Conservation (phyloP, 176 grass and related monocot genomes). For the Aechmea fasciata region DNA sequence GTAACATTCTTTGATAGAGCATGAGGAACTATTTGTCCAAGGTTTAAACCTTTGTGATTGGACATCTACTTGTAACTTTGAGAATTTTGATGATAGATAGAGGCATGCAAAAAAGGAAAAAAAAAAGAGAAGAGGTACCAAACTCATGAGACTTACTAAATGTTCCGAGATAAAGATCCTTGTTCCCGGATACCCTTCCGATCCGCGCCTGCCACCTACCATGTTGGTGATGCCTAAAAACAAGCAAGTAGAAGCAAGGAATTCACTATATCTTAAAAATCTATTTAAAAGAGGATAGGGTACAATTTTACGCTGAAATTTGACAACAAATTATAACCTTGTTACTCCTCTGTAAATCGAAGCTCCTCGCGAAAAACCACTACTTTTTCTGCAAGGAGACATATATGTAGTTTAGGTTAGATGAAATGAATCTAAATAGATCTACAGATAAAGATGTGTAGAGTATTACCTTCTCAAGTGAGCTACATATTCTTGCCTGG, state of each 20-base stretch:
- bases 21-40: conserved; percentile 36
- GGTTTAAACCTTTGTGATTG: conserved; percentile 68
- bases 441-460: not conserved
- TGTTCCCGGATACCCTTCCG: conserved; percentile 78
- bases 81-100: conserved; percentile 11
- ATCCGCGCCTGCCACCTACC: conserved; percentile 78
- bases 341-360: conserved; percentile 75
- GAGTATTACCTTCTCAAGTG: conserved; percentile 54
- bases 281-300: not conserved
- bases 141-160: conserved; percentile 34
- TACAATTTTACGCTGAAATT: not conserved
- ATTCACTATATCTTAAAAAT: not conserved
- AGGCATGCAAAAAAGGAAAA: conserved; percentile 26
- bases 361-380: conserved; percentile 66
- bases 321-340: conserved; percentile 20
- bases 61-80: conserved; percentile 28
- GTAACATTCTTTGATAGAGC: conserved; percentile 55
- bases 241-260: not conserved
- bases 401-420: not conserved
- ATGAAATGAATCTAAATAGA: not conserved
- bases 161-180: conserved; percentile 74
- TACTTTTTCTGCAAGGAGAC: conserved; percentile 45
- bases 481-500: conserved; percentile 58
- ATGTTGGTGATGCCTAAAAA: conserved; percentile 63
- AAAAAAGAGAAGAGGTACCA: not conserved